Evolutionary conservation across 306 rosid genomes (phyloP), one percentile per base, ranked within the genome.

Genomic region (Quercus mongolica): DNA sequence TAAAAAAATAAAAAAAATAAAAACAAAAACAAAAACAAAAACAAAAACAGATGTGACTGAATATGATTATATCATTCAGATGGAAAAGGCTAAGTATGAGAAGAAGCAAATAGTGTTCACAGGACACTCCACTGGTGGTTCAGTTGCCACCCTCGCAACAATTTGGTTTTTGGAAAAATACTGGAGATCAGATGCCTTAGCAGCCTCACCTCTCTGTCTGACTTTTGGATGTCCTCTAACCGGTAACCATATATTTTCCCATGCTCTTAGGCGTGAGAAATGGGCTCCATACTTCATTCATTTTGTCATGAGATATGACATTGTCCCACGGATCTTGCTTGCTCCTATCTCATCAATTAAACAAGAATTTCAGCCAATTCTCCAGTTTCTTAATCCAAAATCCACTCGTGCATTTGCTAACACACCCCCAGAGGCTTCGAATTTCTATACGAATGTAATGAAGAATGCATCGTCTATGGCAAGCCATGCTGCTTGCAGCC

Each of bases 141-240:
- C 97, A 19, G 49, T 86, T n/a, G 97, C 98, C 30, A 83, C 70
- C 73, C 88, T 92, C 3, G 89, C 92, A 31, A 84, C 94, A 26
- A 84, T 91, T 25, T 89, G 92, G 96, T 80, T 90, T 2, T 69
- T 95, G 62, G 95, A 95, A 41, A 30, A 80, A 4, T 46, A 18
- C 23, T 2, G 7, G 13, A 33, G 20, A 28, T 20, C 18, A 17
- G 85, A 75, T 7, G 46, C 65, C n/a, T 19, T 15, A 0, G 1
- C 10, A 13, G 25, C 63, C 72, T 76, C 70, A 5, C 82, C 87
- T 1, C 6, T 69, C 3, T 92, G 97, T 74, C 58, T 90, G 17
- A 91, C 99, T 46, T 92, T 95, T 38, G 98, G 97, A 6, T 89
- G 97, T 73, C 98, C 99, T 17, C 90, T 92, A 4, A 56, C 89